Evolutionary conservation across 306 rosid species (phyloP).

Genomic region (Chamaecrista fasciculata): DNA sequence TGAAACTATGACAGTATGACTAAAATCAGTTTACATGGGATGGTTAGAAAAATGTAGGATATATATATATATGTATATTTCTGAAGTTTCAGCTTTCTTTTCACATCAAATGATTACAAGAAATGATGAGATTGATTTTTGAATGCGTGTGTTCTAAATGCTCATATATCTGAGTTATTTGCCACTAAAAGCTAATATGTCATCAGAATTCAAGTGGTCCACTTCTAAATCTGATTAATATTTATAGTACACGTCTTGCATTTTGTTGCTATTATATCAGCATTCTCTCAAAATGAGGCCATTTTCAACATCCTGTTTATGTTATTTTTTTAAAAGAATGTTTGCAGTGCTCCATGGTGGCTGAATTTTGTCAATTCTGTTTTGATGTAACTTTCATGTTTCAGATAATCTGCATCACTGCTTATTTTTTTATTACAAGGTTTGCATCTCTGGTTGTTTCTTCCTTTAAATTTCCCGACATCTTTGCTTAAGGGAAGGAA

Average conservation of each 20-base stretch:
- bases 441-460: conserved; percentile 7
- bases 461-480: not conserved
- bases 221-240: not conserved
- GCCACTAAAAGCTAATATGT: not conserved
- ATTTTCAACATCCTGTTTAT: not conserved
- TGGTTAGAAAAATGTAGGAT: too few relatives aligned
- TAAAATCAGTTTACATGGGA: not conserved
- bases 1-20: not conserved
- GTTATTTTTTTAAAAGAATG: not conserved
- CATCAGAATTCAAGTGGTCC: conserved; percentile 2
- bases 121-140: not conserved
- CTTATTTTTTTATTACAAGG: not conserved
- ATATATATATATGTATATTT: not conserved
- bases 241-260: not conserved
- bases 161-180: not conserved
- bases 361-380: conserved; percentile 1
- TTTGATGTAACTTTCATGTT: not conserved
- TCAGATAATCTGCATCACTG: not conserved
- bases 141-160: not conserved
- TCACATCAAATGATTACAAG: not conserved
- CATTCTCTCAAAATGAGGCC: not conserved
- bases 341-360: not conserved
- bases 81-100: not conserved
- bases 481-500: not conserved
- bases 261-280: conserved; percentile 9